Evolutionary conservation across 2,329 filamentous ascomycete species (phyloP), one percentile per base, ranked within the genome.

Genomic region (Whalleya microplaca): DNA sequence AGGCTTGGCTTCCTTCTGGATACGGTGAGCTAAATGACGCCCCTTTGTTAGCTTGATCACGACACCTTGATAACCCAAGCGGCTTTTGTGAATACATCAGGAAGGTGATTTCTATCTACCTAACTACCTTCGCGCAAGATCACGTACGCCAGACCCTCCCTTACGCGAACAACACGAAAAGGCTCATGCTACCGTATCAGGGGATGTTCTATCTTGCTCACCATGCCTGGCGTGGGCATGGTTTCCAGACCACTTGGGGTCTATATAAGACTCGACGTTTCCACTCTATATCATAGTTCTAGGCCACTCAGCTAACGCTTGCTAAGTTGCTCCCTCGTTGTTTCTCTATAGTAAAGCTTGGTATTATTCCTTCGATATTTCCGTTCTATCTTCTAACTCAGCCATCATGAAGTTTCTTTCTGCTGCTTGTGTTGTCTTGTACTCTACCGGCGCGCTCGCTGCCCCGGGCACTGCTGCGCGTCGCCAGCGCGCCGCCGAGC

Each of bases 371-470:
- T 45, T 18, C 48, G 8, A 21, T 41, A 37, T 27, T 29, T 42
- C 37, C 12, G 21, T 27, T 41, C 20, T 40, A 9, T 16, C n/a
- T 37, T 14, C 51, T 19, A 9, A 41, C 21, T 20, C 32, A 9
- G 45, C 59, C 71, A 79, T 62, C 45, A 85, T 84, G 82, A 84
- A 80, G 75, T 72, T 80, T 72, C 66, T 76, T 47, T 58, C 74
- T 48, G 55, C 72, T 50, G 62, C 75, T 41, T 63, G 70, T 57
- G 67, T 72, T 60, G 66, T 73, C 48, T 62, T 80, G 44, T 71
- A 78, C 55, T 75, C 77, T 50, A 72, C 73, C 53, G 66, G 72
- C 53, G 75, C 73, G 46, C 48, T 79, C 37, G 80, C 78, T 37
- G 78, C 78, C 23, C 81, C 80, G 32, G 74, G 78, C 40, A 76